These are phyloP conservation scores for Botrytis tulipae DNA, from an alignment of 2,329 filamentous ascomycete species.

Conservation along the genomic window DNA sequence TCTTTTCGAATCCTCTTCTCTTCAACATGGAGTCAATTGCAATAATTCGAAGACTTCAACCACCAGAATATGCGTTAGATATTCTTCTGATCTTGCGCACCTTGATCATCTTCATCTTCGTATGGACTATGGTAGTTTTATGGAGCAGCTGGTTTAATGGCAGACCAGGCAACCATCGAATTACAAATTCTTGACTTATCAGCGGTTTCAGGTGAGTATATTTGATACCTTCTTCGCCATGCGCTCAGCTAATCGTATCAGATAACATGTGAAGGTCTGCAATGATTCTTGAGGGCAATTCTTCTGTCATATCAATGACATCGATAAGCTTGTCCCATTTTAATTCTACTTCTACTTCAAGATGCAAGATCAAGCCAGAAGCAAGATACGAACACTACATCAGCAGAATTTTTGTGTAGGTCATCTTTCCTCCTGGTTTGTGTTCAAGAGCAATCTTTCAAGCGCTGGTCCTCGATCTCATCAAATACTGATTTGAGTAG, in stretches of 20 bases:
- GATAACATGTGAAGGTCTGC: not conserved
- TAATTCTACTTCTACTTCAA: not conserved
- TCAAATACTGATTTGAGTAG: not conserved
- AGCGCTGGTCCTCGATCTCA: not conserved
- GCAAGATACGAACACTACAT: not conserved
- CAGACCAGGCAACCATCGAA: not conserved
- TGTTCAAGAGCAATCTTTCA: not conserved
- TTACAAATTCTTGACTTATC: not conserved
- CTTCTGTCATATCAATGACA: not conserved
- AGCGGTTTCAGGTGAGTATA: not conserved
- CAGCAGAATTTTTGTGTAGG: not conserved
- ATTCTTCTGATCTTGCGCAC: not conserved
- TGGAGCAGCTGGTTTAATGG: not conserved
- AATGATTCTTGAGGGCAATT: not conserved
- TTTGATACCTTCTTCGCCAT: too few species aligned
- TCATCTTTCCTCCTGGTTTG: not conserved
- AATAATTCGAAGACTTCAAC: not conserved
- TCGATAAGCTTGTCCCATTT: not conserved
- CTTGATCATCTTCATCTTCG: not conserved
- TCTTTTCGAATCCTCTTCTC: not conserved
- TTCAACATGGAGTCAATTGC: not conserved
- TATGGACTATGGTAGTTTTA: not conserved
- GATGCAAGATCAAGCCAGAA: not conserved
- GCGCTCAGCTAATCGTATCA: not conserved
- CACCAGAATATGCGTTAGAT: not conserved